Evolutionary conservation across 2,329 filamentous ascomycete genomes (phyloP).

Genomic region (Alternaria conjuncta): DNA sequence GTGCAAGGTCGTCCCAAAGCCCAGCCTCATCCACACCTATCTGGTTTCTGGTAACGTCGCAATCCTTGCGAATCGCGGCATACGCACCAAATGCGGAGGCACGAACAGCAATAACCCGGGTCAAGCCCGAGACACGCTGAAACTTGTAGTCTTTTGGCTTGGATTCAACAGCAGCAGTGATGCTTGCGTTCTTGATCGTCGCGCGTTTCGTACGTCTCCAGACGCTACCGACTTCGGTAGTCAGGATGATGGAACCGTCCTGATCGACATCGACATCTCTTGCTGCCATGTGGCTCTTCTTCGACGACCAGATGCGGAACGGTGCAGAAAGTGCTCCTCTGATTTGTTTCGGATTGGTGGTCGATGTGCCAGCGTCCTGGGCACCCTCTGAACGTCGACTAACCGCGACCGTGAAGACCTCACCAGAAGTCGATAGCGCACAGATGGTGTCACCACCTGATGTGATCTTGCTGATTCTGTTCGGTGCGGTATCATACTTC

Average conservation of each 20-base stretch:
- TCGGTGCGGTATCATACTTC: constrained; percentile 68
- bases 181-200: constrained; percentile 74
- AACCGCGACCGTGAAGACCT: constrained; percentile 84
- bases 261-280: constrained; percentile 88
- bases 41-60: constrained; percentile 76
- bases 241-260: constrained; percentile 92
- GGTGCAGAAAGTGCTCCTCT: constrained; percentile 79
- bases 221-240: constrained; percentile 88
- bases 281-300: constrained; percentile 83
- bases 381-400: constrained; percentile 70
- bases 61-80: constrained; percentile 84
- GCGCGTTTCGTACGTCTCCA: constrained; percentile 86
- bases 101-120: constrained; percentile 80
- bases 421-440: constrained; percentile 81
- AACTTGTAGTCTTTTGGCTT: constrained; percentile 94
- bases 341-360: constrained; percentile 91
- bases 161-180: constrained; percentile 58
- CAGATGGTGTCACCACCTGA: constrained; percentile 92
- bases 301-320: constrained; percentile 85
- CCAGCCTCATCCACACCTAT: constrained; percentile 70
- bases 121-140: constrained; percentile 85
- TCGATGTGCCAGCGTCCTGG: constrained; percentile 68
- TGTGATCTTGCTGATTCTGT: constrained; percentile 76
- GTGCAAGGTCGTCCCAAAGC: constrained; percentile 75
- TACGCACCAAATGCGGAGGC: constrained; percentile 91